Base-by-base conservation (phyloP, 148 eudicot genomes). In the Persicaria tinctoria region DNA sequence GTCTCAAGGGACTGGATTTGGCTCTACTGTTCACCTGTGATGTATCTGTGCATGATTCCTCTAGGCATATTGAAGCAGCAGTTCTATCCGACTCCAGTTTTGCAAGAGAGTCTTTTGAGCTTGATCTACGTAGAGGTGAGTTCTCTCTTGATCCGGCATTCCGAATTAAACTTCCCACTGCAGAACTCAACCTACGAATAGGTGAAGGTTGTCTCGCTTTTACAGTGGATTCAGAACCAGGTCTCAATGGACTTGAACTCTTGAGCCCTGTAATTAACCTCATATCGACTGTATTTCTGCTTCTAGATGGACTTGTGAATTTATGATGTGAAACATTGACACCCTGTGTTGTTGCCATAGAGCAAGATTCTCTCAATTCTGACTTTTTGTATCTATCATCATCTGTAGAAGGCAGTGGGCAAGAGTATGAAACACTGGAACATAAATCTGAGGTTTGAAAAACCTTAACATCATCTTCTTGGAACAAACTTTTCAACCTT, bases 1-100 rank as follows among this genome's bases (percentile, higher is more conserved):
- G 88, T 78, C 91, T 89, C 73, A 94, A 75, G 77, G 98, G 98
- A 84, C 98, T 94, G 5, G 85, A 84, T 74, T 83, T 82, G 66
- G 87, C 79, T 84, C 84, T 83, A 76, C 63, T 78, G 59, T 51
- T 80, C 44, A 14, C 68, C 10, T 23, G 68, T 60, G 72, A 69
- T 51, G 80, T 45, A 48, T 86, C 84, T 51, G 81, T 79, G 32
- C 69, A 77, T 18, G 78, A 72, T 46, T 82, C 51, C 74, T 81
- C 75, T 76, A 77, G 76, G 50, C 18, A 55, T n/a, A 23, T 32
- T 32, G 83, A 59, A 79, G 72, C 76, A 64, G 53, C 57, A 63
- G 73, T 63, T 47, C 75, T 80, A 23, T 79, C 80, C 27, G 86
- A 73, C 32, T 77, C 79, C 78, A 82, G 73, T 83, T 46, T 79